These are phyloP conservation scores for Suillus fuscotomentosus DNA, from an alignment of 768 basidiomycete species.

Conservation along the genomic window DNA sequence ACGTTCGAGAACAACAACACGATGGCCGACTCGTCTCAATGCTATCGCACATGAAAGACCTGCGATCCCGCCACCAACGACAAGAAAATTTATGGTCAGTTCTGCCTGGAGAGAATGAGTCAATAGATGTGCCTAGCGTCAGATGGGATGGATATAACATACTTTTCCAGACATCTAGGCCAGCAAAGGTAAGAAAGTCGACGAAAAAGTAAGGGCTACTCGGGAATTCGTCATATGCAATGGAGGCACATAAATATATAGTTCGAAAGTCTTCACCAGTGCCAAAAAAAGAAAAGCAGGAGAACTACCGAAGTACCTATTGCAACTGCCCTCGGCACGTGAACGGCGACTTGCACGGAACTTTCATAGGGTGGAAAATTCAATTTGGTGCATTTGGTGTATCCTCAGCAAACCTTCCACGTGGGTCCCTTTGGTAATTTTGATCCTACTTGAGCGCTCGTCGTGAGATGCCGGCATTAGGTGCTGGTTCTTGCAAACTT, in stretches of 20 bases:
- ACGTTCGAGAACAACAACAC: constrained; percentile 57
- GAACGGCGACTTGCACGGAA: constrained; percentile 6
- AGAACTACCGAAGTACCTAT: neutral
- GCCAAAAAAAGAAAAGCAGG: constrained; percentile 1
- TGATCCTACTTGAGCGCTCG: neutral
- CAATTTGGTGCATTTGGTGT: neutral
- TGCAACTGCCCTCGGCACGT: neutral
- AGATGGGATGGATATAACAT: neutral
- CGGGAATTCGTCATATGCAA: neutral
- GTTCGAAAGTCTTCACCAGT: neutral
- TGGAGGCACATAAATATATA: neutral
- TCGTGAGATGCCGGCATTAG: neutral
- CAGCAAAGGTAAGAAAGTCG: neutral
- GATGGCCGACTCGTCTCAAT: constrained; percentile 56
- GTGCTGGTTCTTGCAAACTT: neutral
- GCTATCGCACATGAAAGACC: constrained; percentile 58
- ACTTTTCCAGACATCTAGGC: neutral
- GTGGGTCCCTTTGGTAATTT: constrained; percentile 1
- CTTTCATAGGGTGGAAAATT: neutral
- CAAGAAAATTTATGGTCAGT: constrained; percentile 36
- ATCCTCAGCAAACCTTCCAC: neutral
- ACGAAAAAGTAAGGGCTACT: neutral
- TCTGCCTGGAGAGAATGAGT: constrained; percentile 7
- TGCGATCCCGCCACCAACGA: constrained; percentile 52
- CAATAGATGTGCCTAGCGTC: neutral